A percentile compares a stretch with the other conserved stretches of the same genome.
Evolutionary conservation across 2,329 filamentous ascomycete genomes (phyloP).

Genomic region (Talaromyces funiculosus): DNA sequence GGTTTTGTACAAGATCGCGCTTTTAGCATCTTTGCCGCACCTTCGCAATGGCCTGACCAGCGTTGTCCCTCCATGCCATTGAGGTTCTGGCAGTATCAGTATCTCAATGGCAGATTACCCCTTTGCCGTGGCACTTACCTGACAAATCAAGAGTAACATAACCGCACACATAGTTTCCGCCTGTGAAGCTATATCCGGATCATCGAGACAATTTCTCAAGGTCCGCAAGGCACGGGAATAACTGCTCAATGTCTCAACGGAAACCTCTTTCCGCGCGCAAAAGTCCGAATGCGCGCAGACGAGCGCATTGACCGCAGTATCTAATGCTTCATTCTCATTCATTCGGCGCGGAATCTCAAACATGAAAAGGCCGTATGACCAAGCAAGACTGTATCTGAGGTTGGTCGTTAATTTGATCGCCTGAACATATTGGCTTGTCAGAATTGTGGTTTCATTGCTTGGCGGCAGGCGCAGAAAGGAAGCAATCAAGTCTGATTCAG

Average conservation of each 20-base stretch:
- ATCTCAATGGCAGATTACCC: neutral
- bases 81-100: neutral
- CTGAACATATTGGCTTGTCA: conserved; percentile 30
- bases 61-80: conserved; percentile 15
- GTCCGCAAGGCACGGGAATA: conserved; percentile 27
- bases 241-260: conserved; percentile 23
- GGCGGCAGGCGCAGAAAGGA: conserved; percentile 18
- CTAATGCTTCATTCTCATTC: conserved; percentile 44
- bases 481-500: neutral
- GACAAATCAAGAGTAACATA: conserved; percentile 31
- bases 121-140: conserved; percentile 18
- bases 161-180: conserved; percentile 35
- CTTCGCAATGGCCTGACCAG: conserved; percentile 30
- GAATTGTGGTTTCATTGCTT: conserved; percentile 28
- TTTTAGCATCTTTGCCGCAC: conserved; percentile 32
- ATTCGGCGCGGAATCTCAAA: conserved; percentile 42
- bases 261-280: conserved; percentile 17
- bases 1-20: conserved; percentile 27
- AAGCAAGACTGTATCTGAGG: conserved; percentile 44
- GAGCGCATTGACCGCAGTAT: conserved; percentile 33
- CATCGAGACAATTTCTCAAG: conserved; percentile 26
- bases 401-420: conserved; percentile 35
- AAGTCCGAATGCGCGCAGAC: conserved; percentile 25
- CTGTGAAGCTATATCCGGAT: conserved; percentile 26
- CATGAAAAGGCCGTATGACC: conserved; percentile 45